Evolutionary conservation across 2,329 filamentous ascomycete species (phyloP).

Genomic region (Pyricularia sp.): DNA sequence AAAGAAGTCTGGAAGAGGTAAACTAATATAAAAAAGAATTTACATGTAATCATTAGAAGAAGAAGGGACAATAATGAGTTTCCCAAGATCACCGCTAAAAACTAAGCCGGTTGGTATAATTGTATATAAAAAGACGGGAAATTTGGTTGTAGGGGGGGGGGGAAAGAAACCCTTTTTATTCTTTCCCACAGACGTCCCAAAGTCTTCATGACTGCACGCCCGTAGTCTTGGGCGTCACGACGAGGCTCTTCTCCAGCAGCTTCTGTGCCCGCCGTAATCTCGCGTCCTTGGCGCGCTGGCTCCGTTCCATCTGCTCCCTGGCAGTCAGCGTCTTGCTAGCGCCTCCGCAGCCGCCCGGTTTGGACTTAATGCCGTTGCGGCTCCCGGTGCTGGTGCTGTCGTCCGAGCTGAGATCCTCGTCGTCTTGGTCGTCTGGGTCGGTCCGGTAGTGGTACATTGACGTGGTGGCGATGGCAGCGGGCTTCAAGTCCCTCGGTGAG

Average conservation of each 20-base stretch:
- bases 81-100: no score
- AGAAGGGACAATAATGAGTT: no score
- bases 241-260: constrained; percentile 20
- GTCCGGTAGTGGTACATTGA: background rate
- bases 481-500: background rate
- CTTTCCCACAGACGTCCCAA: background rate
- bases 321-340: background rate
- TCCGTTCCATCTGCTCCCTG: background rate
- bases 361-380: constrained; percentile 14
- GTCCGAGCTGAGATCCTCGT: background rate
- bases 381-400: constrained; percentile 6
- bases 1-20: background rate
- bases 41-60: no score
- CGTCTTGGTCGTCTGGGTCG: constrained; percentile 6
- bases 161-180: no score
- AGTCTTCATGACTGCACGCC: background rate
- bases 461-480: background rate
- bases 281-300: constrained; percentile 20
- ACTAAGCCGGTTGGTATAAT: background rate
- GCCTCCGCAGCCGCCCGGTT: background rate
- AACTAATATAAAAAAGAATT: background rate
- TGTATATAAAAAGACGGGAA: background rate
- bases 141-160: background rate
- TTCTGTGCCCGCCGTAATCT: constrained; percentile 29
- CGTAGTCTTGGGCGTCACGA: background rate